Percentiles rank a stretch among this genome's conserved stretches.
Conservation (phyloP, 108 stramenopile genomes). For the Cyclotella sp. region DNA sequence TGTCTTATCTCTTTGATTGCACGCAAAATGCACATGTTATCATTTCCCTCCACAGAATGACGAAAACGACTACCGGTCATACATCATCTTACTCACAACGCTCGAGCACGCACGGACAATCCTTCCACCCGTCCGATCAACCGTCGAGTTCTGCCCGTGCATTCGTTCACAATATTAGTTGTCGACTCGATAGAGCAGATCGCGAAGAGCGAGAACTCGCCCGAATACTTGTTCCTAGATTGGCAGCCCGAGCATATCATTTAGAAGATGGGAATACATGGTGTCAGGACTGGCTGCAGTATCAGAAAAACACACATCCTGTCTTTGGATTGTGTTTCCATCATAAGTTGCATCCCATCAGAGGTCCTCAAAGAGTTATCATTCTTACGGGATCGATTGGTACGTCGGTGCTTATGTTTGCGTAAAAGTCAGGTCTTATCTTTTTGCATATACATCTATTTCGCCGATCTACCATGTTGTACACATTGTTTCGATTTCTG, state of each 20-base stretch:
- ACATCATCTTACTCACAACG: background rate
- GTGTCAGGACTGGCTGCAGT: slow-evolving; percentile 77
- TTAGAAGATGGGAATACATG: slow-evolving; percentile 58
- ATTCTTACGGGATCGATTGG: slow-evolving; percentile 68
- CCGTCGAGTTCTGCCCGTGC: background rate
- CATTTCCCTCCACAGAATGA: background rate
- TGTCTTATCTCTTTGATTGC: background rate
- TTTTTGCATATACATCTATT: background rate
- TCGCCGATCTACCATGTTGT: background rate
- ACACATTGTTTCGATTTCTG: background rate
- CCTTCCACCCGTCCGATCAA: background rate
- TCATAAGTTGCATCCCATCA: slow-evolving; percentile 75
- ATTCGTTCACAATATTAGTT: background rate
- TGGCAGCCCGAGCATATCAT: slow-evolving; percentile 60
- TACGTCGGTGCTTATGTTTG: background rate
- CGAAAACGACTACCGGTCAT: background rate
- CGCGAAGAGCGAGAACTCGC: slow-evolving; percentile 10
- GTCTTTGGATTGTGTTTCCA: slow-evolving; percentile 81
- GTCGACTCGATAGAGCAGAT: slow-evolving; percentile 9
- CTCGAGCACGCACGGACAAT: background rate
- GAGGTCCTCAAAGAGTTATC: slow-evolving; percentile 62
- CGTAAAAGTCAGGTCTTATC: background rate
- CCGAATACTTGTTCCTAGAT: slow-evolving; percentile 30
- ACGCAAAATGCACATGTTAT: background rate
- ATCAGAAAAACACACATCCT: slow-evolving; percentile 80